Evolutionary conservation across 139 green algal genomes (phyloP), one percentile per base, ranked within the genome.

Genomic region (Chlorella sp.): DNA sequence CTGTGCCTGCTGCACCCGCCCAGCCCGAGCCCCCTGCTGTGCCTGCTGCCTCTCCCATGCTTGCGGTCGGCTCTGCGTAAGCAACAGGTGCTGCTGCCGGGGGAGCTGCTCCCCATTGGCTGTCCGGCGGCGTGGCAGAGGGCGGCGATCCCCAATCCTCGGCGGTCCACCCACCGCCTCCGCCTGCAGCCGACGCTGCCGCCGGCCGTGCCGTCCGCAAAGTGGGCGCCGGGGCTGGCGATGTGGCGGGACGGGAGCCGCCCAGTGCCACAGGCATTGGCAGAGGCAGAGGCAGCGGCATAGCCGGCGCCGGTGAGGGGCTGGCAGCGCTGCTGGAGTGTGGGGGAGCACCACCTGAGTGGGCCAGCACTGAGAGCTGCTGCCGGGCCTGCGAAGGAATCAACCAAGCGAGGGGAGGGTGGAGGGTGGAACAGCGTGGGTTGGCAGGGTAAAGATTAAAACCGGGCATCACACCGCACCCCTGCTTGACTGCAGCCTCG

Each of bases 221-320:
- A 36, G 48, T 21, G 16, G 77, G 21, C 14, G 36, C 21, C 15
- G 36, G 36, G 21, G 30, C 34, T 24, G 77, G 21, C 0, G 77
- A 19, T 24, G 34, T 37, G 60, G 77, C 37, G 7, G 77, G 39
- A 1, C 34, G 34, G 30, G 36, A 36, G 30, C 32, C 28, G 48
- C 28, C n/a, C 32, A 71, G 16, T 26, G 40, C 9, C 39, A 71
- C 11, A 7, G 48, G 53, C n/a, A 77, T 24, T 16, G 82, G 60
- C 57, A 86, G 30, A 0, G 81, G 81, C 82, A 78, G 37, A 0
- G 82, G 82, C 82, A 87, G 21, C 34, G 82, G 82, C 60, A 78
- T 34, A 18, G 48, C 2, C 18, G 48, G 14, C 30, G 81, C 42
- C 5, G 48, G 40, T 69, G 36, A 16, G 0, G 42, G 28, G 79